Evolutionary conservation across 129 eudicot genomes (phyloP).

Genomic region (Apium graveolens): DNA sequence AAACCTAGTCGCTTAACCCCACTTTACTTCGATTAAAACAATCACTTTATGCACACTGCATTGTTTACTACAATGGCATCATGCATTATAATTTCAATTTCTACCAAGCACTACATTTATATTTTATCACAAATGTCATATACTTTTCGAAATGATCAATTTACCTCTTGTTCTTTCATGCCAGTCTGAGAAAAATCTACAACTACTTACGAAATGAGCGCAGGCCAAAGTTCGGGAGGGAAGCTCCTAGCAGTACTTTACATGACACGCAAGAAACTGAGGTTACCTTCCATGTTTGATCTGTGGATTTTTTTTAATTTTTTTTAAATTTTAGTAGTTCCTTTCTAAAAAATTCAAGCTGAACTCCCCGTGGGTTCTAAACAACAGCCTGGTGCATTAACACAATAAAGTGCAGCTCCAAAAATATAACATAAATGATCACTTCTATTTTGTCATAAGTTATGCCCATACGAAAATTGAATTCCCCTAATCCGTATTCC

Average conservation of each 20-base stretch:
- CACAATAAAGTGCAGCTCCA: background rate
- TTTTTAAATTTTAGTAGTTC: background rate
- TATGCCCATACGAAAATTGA: background rate
- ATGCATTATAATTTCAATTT: background rate
- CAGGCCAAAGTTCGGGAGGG: background rate
- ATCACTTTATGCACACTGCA: background rate
- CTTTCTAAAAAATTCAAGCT: background rate
- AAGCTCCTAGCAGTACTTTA: background rate
- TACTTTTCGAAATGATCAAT: background rate
- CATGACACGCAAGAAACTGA: background rate
- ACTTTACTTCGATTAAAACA: background rate
- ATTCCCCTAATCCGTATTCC: background rate
- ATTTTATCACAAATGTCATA: background rate
- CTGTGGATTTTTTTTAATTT: background rate
- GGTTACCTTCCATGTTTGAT: background rate
- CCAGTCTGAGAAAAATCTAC: conserved; percentile 8
- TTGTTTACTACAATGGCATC: background rate
- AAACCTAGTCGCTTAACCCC: background rate
- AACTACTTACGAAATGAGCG: background rate
- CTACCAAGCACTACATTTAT: background rate
- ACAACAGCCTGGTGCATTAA: background rate
- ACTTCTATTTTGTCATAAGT: background rate
- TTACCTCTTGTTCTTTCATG: background rate
- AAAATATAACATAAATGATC: background rate
- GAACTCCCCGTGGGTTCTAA: background rate